Percentiles rank a stretch among this genome's conserved stretches.
Evolutionary conservation across 495 filamentous ascomycete genomes (phyloP).

Genomic region (Penicillium tannophilum): DNA sequence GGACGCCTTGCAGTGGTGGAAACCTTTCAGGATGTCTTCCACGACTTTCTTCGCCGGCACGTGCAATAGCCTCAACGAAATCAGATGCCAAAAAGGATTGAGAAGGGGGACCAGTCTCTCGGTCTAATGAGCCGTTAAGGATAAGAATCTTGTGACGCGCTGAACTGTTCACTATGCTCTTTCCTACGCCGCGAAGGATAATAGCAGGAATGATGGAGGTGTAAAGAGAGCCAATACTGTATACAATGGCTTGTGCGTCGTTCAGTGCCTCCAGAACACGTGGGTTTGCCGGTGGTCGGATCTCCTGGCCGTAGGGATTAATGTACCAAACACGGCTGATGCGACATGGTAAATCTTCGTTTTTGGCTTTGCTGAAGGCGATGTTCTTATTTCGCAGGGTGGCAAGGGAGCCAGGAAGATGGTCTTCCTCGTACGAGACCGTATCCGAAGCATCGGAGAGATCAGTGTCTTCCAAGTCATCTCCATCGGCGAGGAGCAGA

Average conservation of each 20-base stretch:
- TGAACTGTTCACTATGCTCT: slow-evolving; percentile 39
- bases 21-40: slow-evolving; percentile 24
- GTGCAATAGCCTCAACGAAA: slow-evolving; percentile 76
- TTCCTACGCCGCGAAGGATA: slow-evolving; percentile 48
- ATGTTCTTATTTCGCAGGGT: slow-evolving; percentile 79
- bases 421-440: slow-evolving; percentile 70
- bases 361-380: slow-evolving; percentile 70
- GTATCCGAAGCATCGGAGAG: slow-evolving; percentile 56
- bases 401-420: slow-evolving; percentile 81
- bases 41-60: slow-evolving; percentile 57
- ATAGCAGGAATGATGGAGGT: slow-evolving; percentile 73
- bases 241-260: slow-evolving; percentile 69
- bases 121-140: slow-evolving; percentile 77
- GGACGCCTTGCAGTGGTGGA: slow-evolving; percentile 2
- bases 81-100: slow-evolving; percentile 68
- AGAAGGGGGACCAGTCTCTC: slow-evolving; percentile 73
- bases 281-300: slow-evolving; percentile 77
- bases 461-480: slow-evolving; percentile 65
- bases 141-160: slow-evolving; percentile 79
- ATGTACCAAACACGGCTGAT: slow-evolving; percentile 94
- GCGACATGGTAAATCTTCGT: slow-evolving; percentile 70
- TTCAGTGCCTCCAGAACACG: slow-evolving; percentile 69
- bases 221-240: slow-evolving; percentile 89
- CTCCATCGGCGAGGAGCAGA: slow-evolving; percentile 46
- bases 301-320: slow-evolving; percentile 93